Evolutionary conservation across 2,329 filamentous ascomycete genomes (phyloP).

Genomic region (Apiospora hydei): DNA sequence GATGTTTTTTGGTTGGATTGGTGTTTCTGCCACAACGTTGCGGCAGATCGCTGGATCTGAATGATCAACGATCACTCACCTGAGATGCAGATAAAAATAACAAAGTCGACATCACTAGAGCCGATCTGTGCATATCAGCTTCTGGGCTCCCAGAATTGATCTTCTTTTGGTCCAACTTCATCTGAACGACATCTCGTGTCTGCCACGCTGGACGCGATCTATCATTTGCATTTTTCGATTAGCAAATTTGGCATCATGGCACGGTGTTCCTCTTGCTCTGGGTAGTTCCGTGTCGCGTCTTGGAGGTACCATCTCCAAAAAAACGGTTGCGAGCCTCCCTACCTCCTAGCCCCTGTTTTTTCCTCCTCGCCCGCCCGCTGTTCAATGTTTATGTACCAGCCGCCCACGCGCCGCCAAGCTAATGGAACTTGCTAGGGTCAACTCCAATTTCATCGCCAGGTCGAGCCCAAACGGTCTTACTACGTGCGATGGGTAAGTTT

Average conservation of each 20-base stretch:
- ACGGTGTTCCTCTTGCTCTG: not conserved
- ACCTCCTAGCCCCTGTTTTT: not conserved
- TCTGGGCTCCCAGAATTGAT: not conserved
- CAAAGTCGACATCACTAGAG: conserved; percentile 20
- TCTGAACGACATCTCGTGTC: not conserved
- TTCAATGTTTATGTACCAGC: not conserved
- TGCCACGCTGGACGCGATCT: not conserved
- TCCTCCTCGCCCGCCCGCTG: not conserved
- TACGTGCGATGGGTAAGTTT: too few relatives aligned
- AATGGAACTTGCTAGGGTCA: not conserved
- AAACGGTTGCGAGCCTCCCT: not conserved
- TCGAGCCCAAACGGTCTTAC: conserved; percentile 8
- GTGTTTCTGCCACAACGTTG: conserved; percentile 15
- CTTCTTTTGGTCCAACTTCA: conserved; percentile 15
- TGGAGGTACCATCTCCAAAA: conserved; percentile 2
- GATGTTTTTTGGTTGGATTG: not conserved
- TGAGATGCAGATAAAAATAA: conserved; percentile 21
- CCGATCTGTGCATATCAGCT: conserved; percentile 18
- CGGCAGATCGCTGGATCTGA: conserved; percentile 18
- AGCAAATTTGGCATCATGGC: not conserved
- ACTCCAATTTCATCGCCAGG: conserved; percentile 16
- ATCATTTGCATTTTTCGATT: not conserved
- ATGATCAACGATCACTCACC: conserved; percentile 21
- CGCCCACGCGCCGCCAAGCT: conserved; percentile 9
- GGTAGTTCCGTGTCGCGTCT: not conserved